Percentiles rank a stretch among this genome's conserved stretches.
Evolutionary conservation across 257 asterid species (phyloP).

Genomic region (Salvia rosmarinus): DNA sequence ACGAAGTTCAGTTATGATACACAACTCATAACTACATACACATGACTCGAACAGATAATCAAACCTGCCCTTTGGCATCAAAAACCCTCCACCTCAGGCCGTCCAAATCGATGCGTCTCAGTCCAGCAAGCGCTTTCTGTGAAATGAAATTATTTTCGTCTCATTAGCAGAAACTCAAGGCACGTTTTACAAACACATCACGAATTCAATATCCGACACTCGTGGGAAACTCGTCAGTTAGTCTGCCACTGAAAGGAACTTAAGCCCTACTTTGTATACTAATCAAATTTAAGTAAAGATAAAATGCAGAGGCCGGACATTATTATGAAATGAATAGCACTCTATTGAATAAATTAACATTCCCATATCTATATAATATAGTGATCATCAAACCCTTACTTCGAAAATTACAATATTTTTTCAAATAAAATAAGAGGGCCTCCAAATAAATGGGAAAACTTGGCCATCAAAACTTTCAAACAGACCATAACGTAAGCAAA

Average conservation of each 20-base stretch:
- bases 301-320: constrained; percentile 11
- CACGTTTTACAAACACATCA: constrained; percentile 15
- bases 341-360: neutral
- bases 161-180: constrained; percentile 17
- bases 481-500: neutral
- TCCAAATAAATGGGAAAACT: constrained; percentile 4
- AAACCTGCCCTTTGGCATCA: constrained; percentile 96
- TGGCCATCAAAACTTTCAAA: neutral
- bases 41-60: neutral
- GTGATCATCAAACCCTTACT: constrained; percentile 7
- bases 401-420: neutral
- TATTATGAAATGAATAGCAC: neutral
- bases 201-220: neutral
- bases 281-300: constrained; percentile 2
- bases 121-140: constrained; percentile 91
- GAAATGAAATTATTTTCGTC: constrained; percentile 27
- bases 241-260: neutral
- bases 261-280: neutral
- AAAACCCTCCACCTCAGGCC: constrained; percentile 95
- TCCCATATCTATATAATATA: neutral
- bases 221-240: neutral
- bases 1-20: neutral
- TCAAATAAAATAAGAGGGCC: no score
- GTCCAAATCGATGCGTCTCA: constrained; percentile 77
- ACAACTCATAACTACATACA: neutral